Evolutionary conservation across 1,284 basidiomycete species (phyloP).

Genomic region (Fistulinella staudtii): DNA sequence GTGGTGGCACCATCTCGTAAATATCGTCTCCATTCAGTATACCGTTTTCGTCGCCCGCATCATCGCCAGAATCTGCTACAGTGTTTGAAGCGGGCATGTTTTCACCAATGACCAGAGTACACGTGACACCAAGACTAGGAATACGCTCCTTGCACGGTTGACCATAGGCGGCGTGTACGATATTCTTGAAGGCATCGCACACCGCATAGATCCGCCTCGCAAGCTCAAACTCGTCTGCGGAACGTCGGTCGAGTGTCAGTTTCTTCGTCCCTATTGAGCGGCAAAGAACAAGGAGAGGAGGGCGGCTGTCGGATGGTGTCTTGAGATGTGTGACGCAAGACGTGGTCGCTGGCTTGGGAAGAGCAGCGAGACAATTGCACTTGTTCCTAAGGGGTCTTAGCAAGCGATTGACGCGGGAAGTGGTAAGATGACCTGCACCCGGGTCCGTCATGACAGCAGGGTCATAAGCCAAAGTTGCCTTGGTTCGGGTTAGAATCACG

Average conservation of each 20-base stretch:
- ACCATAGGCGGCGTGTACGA: conserved; percentile 36
- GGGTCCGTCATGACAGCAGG: conserved; percentile 9
- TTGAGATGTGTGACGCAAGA: conserved; percentile 17
- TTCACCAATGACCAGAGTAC: conserved; percentile 46
- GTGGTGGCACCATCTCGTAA: conserved; percentile 47
- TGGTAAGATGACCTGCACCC: conserved; percentile 32
- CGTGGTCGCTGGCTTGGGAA: conserved; percentile 11
- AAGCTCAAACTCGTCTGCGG: conserved; percentile 39
- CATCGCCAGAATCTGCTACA: conserved; percentile 25
- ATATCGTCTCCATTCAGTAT: conserved; percentile 39
- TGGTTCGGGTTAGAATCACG: too few relatives aligned
- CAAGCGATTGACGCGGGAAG: conserved; percentile 48
- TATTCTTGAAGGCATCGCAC: conserved; percentile 49
- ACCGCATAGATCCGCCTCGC: conserved; percentile 49
- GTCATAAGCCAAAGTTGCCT: too few relatives aligned
- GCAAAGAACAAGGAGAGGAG: conserved; percentile 41
- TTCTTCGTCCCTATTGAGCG: conserved; percentile 36
- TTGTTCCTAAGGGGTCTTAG: conserved; percentile 53
- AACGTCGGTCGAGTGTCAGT: conserved; percentile 36
- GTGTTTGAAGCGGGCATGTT: conserved; percentile 33
- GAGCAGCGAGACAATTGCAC: conserved; percentile 40
- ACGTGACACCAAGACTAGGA: conserved; percentile 44
- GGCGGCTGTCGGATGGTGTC: conserved; percentile 19
- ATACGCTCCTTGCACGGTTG: conserved; percentile 21
- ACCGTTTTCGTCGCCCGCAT: conserved; percentile 26